These are phyloP conservation scores for Cladophialophora bantiana DNA, from an alignment of 2,329 filamentous ascomycete species.

Conservation along the genomic window DNA sequence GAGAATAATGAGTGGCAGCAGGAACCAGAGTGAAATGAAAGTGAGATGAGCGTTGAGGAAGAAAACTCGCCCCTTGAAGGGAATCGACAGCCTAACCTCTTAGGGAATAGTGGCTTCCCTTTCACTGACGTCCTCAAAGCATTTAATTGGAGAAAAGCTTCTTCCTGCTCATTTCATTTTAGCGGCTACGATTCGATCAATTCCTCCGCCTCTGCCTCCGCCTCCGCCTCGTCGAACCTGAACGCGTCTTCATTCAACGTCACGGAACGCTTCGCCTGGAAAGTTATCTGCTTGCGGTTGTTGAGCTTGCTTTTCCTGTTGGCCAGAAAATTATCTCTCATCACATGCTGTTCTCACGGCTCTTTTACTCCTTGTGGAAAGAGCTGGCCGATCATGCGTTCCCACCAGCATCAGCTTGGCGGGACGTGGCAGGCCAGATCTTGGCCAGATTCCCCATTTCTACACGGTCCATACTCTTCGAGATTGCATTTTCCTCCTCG, in stretches of 20 bases:
- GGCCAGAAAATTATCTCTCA: slow-evolving; percentile 19
- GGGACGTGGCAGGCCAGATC: slow-evolving; percentile 7
- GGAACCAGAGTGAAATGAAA: background rate
- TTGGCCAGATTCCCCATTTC: background rate
- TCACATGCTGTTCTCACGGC: slow-evolving; percentile 19
- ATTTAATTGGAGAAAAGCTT: background rate
- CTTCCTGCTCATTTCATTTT: background rate
- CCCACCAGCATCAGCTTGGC: background rate
- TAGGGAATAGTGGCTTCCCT: background rate
- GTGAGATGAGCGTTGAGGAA: background rate
- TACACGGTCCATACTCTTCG: slow-evolving; percentile 1
- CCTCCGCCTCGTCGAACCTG: too few species aligned
- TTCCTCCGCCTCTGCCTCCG: background rate
- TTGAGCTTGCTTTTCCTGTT: slow-evolving; percentile 11
- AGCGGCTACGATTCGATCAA: background rate
- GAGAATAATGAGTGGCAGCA: background rate
- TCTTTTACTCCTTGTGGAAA: slow-evolving; percentile 19
- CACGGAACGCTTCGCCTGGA: background rate
- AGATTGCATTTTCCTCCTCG: slow-evolving; percentile 23
- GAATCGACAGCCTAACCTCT: background rate
- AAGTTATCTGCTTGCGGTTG: background rate
- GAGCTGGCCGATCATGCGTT: background rate
- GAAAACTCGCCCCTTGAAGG: background rate
- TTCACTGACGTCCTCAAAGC: background rate
- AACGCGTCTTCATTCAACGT: background rate